These are phyloP conservation scores for Penicillium polonicum DNA, from an alignment of 2,329 filamentous ascomycete genomes.

Conservation along the genomic window DNA sequence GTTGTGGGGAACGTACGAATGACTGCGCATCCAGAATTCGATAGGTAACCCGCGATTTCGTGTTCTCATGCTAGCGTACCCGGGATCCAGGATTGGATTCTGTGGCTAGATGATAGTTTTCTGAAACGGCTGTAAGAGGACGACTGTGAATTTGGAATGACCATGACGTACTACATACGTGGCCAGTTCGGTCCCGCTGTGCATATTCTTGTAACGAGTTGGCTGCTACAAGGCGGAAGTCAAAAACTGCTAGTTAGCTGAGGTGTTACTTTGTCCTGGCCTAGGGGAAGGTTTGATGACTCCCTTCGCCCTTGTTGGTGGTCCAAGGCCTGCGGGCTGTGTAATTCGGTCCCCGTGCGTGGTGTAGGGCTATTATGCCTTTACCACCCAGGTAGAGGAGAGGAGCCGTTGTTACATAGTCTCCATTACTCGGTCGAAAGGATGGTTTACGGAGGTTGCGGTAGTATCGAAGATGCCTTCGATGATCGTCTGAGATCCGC, in stretches of 20 bases:
- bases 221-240: not conserved
- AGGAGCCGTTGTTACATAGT: not conserved
- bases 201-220: not conserved
- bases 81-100: not conserved
- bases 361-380: not conserved
- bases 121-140: not conserved
- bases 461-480: slow-evolving; percentile 5
- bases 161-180: not conserved
- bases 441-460: not conserved
- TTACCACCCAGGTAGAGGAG: not conserved
- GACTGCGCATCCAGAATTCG: not conserved
- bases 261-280: not conserved
- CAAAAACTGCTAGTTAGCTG: not conserved
- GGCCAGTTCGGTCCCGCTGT: not conserved
- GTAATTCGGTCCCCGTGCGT: not conserved
- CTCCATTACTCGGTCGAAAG: not conserved
- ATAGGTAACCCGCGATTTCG: not conserved
- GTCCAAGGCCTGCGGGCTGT: not conserved
- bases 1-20: not conserved
- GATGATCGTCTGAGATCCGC: not conserved
- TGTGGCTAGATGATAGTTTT: not conserved
- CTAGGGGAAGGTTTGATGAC: not conserved
- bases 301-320: not conserved
- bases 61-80: not conserved
- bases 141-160: not conserved